These are phyloP conservation scores for Combretum micranthum DNA, from an alignment of 345 rosid species.

Conservation along the genomic window DNA sequence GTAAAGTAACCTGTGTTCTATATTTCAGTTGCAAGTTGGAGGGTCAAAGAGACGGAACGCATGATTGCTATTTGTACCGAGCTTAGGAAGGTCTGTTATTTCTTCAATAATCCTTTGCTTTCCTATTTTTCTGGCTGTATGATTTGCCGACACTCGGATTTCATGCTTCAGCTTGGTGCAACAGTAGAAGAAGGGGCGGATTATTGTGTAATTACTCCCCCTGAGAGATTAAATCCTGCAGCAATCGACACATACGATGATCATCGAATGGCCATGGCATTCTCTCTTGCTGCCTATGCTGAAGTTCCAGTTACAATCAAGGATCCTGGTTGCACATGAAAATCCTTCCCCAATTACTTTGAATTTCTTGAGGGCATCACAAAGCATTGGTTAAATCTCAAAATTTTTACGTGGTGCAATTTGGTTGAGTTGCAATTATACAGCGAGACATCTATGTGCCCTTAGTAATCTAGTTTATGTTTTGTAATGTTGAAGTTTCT, in stretches of 20 bases:
- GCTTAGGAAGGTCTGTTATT: conserved; percentile 59
- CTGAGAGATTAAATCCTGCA: conserved; percentile 60
- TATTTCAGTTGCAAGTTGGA: conserved; percentile 90
- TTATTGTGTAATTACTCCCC: conserved; percentile 92
- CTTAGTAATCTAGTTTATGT: neutral
- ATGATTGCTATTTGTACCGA: conserved; percentile 98
- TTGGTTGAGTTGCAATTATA: neutral
- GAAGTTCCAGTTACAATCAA: conserved; percentile 88
- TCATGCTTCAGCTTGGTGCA: conserved; percentile 71
- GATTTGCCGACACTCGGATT: conserved; percentile 4
- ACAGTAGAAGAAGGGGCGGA: conserved; percentile 96
- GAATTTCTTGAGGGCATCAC: conserved; percentile 74
- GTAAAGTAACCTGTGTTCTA: neutral
- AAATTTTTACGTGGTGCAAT: neutral
- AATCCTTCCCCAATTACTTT: conserved; percentile 95
- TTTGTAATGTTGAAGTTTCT: too few species aligned
- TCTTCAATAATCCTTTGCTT: neutral
- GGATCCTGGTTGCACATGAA: conserved; percentile 88
- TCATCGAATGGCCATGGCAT: conserved; percentile 99
- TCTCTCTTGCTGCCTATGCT: conserved; percentile 94
- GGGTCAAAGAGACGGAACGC: conserved; percentile 96
- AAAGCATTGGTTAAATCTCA: conserved; percentile 27
- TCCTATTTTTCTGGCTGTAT: neutral
- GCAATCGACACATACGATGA: conserved; percentile 93
- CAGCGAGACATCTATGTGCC: neutral